Percentiles rank a stretch among this genome's conserved stretches.
phyloP scores from a whole-genome alignment of 2,329 filamentous ascomycete genomes.

The Ceratocystis destructans region DNA sequence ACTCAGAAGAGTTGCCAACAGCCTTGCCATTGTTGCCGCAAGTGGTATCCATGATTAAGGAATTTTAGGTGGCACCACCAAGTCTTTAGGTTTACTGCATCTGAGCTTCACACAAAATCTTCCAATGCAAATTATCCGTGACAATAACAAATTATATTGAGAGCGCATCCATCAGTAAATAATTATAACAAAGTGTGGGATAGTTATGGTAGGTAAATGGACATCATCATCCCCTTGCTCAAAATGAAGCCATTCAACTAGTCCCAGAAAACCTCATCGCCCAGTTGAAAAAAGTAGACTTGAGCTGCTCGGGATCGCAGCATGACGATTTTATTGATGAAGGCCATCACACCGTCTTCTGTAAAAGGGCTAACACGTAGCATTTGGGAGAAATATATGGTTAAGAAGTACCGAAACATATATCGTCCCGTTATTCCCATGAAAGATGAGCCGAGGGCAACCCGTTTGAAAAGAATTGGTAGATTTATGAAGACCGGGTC shows the following conservation, averaged over 20 bases:
- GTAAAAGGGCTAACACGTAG: neutral
- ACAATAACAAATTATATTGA: neutral
- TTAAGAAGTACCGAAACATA: slow-evolving; percentile 4
- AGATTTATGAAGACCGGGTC: neutral
- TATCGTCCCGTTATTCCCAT: slow-evolving; percentile 7
- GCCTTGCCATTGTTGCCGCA: too few relatives aligned
- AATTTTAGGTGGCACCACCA: too few relatives aligned
- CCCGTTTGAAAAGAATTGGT: slow-evolving; percentile 7
- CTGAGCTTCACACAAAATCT: too few relatives aligned
- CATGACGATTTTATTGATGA: neutral
- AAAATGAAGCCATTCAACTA: neutral
- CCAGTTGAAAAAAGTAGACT: neutral
- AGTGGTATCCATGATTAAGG: too few relatives aligned
- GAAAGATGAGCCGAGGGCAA: neutral
- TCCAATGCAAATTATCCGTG: too few relatives aligned
- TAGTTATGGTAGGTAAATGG: too few relatives aligned
- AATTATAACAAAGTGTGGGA: too few relatives aligned
- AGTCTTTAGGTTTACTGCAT: too few relatives aligned
- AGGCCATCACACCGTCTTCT: neutral
- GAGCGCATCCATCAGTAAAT: neutral
- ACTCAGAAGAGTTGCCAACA: too few relatives aligned
- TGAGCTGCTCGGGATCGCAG: neutral
- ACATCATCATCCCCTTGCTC: too few relatives aligned
- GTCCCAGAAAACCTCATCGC: neutral
- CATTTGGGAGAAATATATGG: slow-evolving; percentile 1